Percentiles rank a stretch among this genome's conserved stretches.
Evolutionary conservation across 2,329 filamentous ascomycete species (phyloP).

Genomic region (Chaetomiaceae sp.): DNA sequence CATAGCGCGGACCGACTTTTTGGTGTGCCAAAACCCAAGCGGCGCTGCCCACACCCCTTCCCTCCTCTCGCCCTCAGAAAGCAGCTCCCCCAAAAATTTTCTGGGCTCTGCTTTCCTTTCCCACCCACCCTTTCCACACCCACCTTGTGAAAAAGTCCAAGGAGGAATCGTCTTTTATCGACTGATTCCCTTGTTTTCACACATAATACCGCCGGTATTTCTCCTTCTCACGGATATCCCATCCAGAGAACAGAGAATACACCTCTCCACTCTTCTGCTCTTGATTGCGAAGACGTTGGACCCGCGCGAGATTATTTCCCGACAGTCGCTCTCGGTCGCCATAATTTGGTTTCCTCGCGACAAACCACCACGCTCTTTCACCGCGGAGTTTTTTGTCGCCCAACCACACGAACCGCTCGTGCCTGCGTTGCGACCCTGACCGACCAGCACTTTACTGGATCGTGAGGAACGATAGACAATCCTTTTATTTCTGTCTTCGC

Average conservation of each 20-base stretch:
- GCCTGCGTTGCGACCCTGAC: constrained; percentile 10
- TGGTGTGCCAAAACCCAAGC: constrained; percentile 5
- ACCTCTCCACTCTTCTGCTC: constrained; percentile 24
- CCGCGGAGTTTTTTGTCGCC: constrained; percentile 18
- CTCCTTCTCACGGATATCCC: constrained; percentile 20
- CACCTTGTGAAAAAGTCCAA: constrained; percentile 23
- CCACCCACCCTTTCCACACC: constrained; percentile 20
- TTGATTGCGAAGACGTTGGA: constrained; percentile 19
- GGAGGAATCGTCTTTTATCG: constrained; percentile 22
- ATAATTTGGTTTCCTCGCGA: constrained; percentile 17
- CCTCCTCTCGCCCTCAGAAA: constrained; percentile 19
- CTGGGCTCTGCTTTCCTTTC: constrained; percentile 19
- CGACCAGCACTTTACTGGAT: constrained; percentile 5
- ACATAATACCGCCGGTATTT: constrained; percentile 21
- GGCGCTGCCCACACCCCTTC: constrained; percentile 9
- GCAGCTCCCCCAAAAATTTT: constrained; percentile 23
- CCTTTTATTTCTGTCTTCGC: constrained; percentile 22
- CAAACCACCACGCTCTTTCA: constrained; percentile 25
- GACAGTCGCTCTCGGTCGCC: constrained; percentile 18
- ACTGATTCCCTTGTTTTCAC: constrained; percentile 22
- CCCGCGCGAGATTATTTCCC: constrained; percentile 8
- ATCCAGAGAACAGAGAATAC: constrained; percentile 23
- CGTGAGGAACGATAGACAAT: constrained; percentile 9
- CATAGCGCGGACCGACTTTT: constrained; percentile 1
- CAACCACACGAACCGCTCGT: constrained; percentile 16